phyloP scores from a whole-genome alignment of 23 red algal genomes.

The Gracilariopsis chorda region DNA sequence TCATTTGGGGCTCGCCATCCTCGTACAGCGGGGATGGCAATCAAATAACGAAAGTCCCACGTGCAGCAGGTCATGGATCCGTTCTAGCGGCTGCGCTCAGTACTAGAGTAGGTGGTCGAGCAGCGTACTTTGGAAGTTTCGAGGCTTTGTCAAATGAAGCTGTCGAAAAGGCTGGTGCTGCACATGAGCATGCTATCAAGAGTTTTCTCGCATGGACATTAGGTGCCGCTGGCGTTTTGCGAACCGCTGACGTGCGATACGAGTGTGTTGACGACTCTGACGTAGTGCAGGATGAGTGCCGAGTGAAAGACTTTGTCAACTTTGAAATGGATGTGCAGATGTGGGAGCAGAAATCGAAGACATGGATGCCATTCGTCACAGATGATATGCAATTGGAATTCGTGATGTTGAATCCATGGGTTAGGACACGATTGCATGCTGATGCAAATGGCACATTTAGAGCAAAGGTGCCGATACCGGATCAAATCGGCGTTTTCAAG shows the following conservation, averaged over 20 bases:
- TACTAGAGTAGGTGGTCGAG: constrained; percentile 37
- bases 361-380: constrained; percentile 61
- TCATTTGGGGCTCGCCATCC: constrained; percentile 77
- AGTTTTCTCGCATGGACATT: constrained; percentile 65
- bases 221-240: constrained; percentile 61
- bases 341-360: constrained; percentile 44
- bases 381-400: constrained; percentile 92
- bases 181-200: constrained; percentile 26
- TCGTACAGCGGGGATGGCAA: constrained; percentile 12
- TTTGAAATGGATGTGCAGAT: constrained; percentile 74
- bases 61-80: constrained; percentile 43
- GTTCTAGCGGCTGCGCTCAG: constrained; percentile 72
- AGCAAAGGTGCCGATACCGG: constrained; percentile 70
- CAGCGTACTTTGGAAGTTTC: constrained; percentile 53
- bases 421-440: constrained; percentile 1
- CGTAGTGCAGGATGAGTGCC: constrained; percentile 17
- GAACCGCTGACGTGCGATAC: not conserved
- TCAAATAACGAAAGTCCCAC: constrained; percentile 15
- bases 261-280: not conserved
- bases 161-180: not conserved
- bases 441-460: constrained; percentile 21
- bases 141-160: constrained; percentile 48
- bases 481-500: constrained; percentile 85
- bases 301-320: constrained; percentile 70
- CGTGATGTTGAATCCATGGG: constrained; percentile 91